Evolutionary conservation across 2,329 filamentous ascomycete genomes (phyloP).

Genomic region (Nannizziopsis barbatae): DNA sequence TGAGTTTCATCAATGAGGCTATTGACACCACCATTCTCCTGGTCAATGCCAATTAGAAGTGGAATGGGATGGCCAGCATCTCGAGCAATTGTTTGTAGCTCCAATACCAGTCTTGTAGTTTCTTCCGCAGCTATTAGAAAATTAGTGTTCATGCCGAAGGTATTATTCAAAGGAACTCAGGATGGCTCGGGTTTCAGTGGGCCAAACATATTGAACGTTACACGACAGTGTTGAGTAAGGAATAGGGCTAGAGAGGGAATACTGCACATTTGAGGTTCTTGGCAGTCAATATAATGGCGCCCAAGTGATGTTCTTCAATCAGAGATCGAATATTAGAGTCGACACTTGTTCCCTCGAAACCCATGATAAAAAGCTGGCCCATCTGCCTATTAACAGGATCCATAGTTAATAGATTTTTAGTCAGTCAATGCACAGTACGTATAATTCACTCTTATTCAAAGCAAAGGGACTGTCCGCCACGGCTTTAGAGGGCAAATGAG

Average conservation of each 20-base stretch:
- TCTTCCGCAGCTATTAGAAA: slow-evolving; percentile 65
- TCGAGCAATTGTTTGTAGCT: slow-evolving; percentile 84
- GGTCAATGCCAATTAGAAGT: slow-evolving; percentile 80
- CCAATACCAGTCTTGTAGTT: slow-evolving; percentile 74
- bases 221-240: not conserved
- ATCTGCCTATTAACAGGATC: slow-evolving; percentile 46
- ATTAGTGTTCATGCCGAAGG: slow-evolving; percentile 20
- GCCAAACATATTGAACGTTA: not conserved
- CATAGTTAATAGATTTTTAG: slow-evolving; percentile 55
- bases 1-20: slow-evolving; percentile 92
- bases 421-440: slow-evolving; percentile 20
- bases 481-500: not conserved
- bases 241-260: slow-evolving; percentile 17
- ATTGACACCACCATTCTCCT: slow-evolving; percentile 97
- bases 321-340: slow-evolving; percentile 52
- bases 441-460: too few species aligned
- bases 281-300: slow-evolving; percentile 61
- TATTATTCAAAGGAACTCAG: not conserved
- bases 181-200: not conserved
- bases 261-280: slow-evolving; percentile 53
- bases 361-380: slow-evolving; percentile 55
- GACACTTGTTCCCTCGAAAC: slow-evolving; percentile 54
- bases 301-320: slow-evolving; percentile 62
- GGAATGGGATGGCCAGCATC: slow-evolving; percentile 83
- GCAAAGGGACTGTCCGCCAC: not conserved